A percentile compares a stretch with the other conserved stretches of the same genome.
Conservation (phyloP, 2,329 filamentous ascomycete species). For the Fusarium hostae region DNA sequence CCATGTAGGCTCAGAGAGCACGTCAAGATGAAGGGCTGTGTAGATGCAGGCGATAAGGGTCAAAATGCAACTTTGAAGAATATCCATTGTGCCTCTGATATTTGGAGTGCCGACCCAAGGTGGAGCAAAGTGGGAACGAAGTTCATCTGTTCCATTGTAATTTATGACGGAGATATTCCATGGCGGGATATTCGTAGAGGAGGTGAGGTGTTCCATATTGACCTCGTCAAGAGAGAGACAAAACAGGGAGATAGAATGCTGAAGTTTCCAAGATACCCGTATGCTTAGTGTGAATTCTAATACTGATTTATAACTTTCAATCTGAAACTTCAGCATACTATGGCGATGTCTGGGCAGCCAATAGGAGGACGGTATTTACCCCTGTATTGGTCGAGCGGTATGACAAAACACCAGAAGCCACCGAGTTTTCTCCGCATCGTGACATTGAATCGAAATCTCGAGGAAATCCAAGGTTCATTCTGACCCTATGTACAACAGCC, state of each 20-base stretch:
- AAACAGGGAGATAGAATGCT: rapidly evolving
- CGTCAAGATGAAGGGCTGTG: background rate
- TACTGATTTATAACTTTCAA: background rate
- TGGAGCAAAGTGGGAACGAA: background rate
- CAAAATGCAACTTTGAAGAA: constrained; percentile 7
- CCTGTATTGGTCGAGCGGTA: background rate
- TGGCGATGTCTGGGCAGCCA: background rate
- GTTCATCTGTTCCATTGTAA: background rate
- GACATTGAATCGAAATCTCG: no score
- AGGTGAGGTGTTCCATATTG: background rate
- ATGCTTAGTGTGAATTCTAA: rapidly evolving
- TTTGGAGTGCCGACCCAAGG: background rate
- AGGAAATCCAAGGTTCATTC: no score
- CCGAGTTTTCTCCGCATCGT: background rate
- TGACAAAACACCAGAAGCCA: background rate
- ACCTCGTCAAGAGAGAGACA: rapidly evolving
- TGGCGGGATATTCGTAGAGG: background rate
- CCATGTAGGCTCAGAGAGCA: background rate
- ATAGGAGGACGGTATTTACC: background rate
- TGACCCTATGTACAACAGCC: background rate
- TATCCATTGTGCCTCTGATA: background rate
- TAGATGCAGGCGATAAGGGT: constrained; percentile 2
- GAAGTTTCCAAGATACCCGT: rapidly evolving
- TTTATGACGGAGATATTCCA: background rate
- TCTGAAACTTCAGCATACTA: no score